Conservation (phyloP, 768 basidiomycete genomes). For the Lactarius trivialis region DNA sequence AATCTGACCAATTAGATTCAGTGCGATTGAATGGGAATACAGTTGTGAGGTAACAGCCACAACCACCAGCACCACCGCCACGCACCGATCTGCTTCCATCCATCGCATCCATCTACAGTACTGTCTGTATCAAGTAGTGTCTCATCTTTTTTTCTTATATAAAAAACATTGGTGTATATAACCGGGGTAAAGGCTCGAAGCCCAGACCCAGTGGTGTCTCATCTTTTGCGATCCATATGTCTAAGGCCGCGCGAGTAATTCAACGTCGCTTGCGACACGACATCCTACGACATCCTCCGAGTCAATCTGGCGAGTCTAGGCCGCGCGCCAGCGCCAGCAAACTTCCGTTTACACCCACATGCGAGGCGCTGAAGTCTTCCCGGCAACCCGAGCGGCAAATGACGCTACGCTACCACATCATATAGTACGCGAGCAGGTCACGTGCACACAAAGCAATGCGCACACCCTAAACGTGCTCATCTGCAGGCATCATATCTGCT, state of each 20-base stretch:
- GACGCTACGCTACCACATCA: background rate
- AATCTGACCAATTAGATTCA: too few relatives aligned
- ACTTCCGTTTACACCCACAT: background rate
- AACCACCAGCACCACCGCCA: background rate
- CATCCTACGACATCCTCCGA: too few relatives aligned
- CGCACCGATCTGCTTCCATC: background rate
- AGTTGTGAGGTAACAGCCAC: background rate
- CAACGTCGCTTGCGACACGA: too few relatives aligned
- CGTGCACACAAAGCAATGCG: background rate
- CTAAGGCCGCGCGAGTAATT: too few relatives aligned
- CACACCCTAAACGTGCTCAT: constrained; percentile 1
- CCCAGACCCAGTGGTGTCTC: background rate
- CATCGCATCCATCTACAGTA: too few relatives aligned
- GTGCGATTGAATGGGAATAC: too few relatives aligned
- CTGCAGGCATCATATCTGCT: constrained; percentile 2
- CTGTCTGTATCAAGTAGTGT: background rate
- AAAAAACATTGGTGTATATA: too few relatives aligned
- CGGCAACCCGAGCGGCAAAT: background rate
- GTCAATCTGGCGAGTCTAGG: too few relatives aligned
- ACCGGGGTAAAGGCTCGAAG: too few relatives aligned
- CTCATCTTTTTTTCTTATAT: too few relatives aligned
- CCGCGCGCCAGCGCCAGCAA: background rate
- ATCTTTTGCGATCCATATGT: background rate
- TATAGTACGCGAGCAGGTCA: background rate
- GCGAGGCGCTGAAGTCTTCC: background rate